Evolutionary conservation across 2,329 filamentous ascomycete genomes (phyloP).

Genomic region (Albophoma yamanashiensis): DNA sequence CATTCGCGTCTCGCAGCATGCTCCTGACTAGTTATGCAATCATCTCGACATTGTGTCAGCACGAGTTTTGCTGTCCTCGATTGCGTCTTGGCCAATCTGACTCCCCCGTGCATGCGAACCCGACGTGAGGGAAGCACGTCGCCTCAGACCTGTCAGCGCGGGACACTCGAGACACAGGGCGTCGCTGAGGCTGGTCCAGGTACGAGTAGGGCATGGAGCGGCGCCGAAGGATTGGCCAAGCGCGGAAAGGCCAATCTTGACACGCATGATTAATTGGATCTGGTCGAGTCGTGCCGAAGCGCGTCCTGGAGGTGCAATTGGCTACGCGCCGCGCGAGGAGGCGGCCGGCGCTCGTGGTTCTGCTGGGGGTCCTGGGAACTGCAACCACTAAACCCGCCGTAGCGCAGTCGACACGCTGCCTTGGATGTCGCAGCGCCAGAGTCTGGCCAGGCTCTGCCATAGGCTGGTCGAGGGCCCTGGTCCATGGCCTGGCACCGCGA

Average conservation of each 20-base stretch:
- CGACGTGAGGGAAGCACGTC: not conserved
- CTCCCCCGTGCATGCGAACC: not conserved
- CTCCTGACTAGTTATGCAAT: not conserved
- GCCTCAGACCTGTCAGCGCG: not conserved
- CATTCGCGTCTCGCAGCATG: not conserved
- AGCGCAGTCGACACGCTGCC: not conserved
- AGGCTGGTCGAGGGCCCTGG: not conserved
- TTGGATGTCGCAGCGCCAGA: not conserved
- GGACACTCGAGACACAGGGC: not conserved
- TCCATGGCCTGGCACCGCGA: not conserved
- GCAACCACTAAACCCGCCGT: not conserved
- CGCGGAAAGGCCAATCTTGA: slow-evolving; percentile 8
- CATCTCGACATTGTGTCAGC: not conserved
- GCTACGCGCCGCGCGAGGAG: not conserved
- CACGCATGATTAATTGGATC: slow-evolving; percentile 10
- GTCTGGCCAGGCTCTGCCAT: not conserved
- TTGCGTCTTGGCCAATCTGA: not conserved
- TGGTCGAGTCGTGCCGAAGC: slow-evolving; percentile 7
- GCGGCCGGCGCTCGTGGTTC: not conserved
- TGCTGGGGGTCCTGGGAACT: not conserved
- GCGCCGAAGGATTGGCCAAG: slow-evolving; percentile 4
- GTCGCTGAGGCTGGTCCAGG: not conserved
- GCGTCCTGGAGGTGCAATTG: slow-evolving; percentile 7
- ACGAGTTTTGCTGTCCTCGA: not conserved
- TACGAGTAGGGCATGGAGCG: not conserved